Base-by-base conservation (phyloP, 2,329 filamentous ascomycete genomes). In the Hypoxylon sp. region DNA sequence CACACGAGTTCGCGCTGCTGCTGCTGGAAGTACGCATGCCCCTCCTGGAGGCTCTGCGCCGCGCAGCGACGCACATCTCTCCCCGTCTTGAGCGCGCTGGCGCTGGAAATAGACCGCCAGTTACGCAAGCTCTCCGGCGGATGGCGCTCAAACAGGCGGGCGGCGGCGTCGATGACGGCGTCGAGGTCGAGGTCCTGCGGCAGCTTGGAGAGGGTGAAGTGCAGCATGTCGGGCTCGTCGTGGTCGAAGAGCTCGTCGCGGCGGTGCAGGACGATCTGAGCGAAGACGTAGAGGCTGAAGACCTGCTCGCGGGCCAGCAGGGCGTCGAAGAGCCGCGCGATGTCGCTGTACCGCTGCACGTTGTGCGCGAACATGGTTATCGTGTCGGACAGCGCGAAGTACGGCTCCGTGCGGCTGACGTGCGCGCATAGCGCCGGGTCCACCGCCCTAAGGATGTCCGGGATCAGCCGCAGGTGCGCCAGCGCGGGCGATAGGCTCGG, bases 321-420 rank as follows among this genome's bases (percentile, higher is more conserved):
- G 60, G 95, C 94, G 81, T 99, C 96, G 78, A 98, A 99, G 0
- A 99, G 83, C 23, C 96, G 89, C 34, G 94, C 89, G 75, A 99
- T 98, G 72, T 95, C 92, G 69, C 88, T 88, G 78, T 97, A 98
- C 45, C 91, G 90, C 79, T 96, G 91, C 67, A 99, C 94, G 78
- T 98, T 95, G 80, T 99, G 96, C 17, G 96, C 94, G 79, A 98
- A 99, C 83, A 99, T 90, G 34, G 97, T 99, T 46, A 99, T 86
- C 0, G 94, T 97, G 51, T 93, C 94, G n/a, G 93, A 90, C 4
- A 99, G 85, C 3, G 96, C 96, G 79, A 97, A 99, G 79, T 94
- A 98, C 1, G 96, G 95, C 76, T 94, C 89, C 14, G 90, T 91
- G 23, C 85, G 86, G 1, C 90, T 88, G n/a, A 98, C 84, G 80